phyloP scores from a whole-genome alignment of 148 eudicot species.

The Gaultheria prostrata region DNA sequence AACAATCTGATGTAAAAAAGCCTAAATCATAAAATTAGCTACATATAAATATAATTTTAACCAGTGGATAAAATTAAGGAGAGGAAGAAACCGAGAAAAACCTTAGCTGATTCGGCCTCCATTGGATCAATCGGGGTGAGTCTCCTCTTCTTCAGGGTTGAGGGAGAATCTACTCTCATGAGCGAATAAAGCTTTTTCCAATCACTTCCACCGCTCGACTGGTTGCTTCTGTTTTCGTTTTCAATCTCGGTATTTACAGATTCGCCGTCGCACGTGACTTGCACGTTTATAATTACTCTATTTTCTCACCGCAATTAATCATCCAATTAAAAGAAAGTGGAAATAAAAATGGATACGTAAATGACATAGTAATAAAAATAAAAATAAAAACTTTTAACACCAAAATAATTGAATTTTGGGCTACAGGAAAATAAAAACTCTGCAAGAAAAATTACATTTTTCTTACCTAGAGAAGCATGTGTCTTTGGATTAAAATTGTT shows the following conservation, averaged over 20 bases:
- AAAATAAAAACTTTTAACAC: too few species aligned
- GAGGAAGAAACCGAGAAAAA: background rate
- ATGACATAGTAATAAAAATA: too few species aligned
- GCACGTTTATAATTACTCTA: background rate
- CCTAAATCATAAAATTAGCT: background rate
- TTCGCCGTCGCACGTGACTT: slow-evolving; percentile 1
- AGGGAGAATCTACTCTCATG: slow-evolving; percentile 35
- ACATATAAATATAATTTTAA: background rate
- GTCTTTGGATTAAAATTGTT: too few species aligned
- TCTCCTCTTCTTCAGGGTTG: slow-evolving; percentile 32
- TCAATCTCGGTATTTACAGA: background rate
- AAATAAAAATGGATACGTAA: too few species aligned
- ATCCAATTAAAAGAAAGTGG: too few species aligned
- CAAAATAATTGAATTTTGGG: too few species aligned
- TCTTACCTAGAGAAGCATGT: too few species aligned
- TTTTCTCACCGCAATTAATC: background rate
- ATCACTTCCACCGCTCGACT: slow-evolving; percentile 8
- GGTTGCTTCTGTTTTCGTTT: background rate
- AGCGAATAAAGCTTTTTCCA: background rate
- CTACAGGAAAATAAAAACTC: too few species aligned
- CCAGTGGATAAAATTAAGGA: background rate
- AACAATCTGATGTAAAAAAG: background rate
- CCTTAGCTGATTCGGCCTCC: slow-evolving; percentile 39
- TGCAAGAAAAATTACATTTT: too few species aligned
- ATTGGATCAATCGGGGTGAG: slow-evolving; percentile 30